Evolutionary conservation across 371 early-diverging fungal genomes (phyloP).

Genomic region (Zopfochytrium polystomum): DNA sequence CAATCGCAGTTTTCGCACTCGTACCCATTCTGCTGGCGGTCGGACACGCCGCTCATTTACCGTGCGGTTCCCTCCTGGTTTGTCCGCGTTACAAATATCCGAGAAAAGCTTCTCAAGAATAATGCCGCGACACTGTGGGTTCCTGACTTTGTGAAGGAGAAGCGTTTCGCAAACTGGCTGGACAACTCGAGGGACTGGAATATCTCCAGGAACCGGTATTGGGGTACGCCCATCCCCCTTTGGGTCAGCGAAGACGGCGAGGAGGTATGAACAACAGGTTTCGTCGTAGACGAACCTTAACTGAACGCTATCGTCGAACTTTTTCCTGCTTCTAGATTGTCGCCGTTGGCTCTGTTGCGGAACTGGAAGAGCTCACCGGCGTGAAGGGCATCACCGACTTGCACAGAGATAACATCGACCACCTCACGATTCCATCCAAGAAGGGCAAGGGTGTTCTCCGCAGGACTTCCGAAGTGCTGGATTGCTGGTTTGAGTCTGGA

Average conservation of each 20-base stretch:
- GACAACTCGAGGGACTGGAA: no score
- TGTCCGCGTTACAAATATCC: constrained; percentile 86
- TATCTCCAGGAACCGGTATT: no score
- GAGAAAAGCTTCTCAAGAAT: constrained; percentile 83
- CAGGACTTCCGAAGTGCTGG: constrained; percentile 98
- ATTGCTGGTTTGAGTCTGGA: constrained; percentile 93
- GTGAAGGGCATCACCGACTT: constrained; percentile 87
- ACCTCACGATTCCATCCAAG: constrained; percentile 94
- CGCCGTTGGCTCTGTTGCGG: constrained; percentile 94
- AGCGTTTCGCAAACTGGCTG: no score
- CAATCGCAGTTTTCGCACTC: no score
- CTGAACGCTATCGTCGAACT: no score
- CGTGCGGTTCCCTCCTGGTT: constrained; percentile 99
- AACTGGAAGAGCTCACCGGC: constrained; percentile 92
- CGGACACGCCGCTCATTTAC: no score
- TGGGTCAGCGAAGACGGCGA: no score
- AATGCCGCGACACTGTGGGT: constrained; percentile 96
- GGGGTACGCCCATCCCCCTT: no score
- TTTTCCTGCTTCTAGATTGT: constrained; percentile 53
- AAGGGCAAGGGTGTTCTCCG: constrained; percentile 85
- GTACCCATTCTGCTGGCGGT: no score
- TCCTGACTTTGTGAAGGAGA: no score
- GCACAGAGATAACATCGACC: constrained; percentile 98
- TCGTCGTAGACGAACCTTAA: constrained; percentile 20
- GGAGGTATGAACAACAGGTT: constrained; percentile 51